Conservation (phyloP, 768 basidiomycete genomes). For the Tricholoma sp. region DNA sequence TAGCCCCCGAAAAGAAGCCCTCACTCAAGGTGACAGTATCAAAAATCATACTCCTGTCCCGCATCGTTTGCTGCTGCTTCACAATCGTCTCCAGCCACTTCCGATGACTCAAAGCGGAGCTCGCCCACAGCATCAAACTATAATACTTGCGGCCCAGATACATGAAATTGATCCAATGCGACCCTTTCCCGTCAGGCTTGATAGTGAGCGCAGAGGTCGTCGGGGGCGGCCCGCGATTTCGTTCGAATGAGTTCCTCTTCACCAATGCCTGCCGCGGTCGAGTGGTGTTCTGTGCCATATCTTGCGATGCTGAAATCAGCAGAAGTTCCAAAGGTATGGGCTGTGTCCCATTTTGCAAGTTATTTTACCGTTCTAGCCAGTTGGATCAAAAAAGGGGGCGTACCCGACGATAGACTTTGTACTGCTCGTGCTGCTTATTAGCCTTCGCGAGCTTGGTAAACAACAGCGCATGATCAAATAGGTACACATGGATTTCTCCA, state of each 20-base stretch:
- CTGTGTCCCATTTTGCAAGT: slow-evolving; percentile 34
- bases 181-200: slow-evolving; percentile 68
- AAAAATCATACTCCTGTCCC: slow-evolving; percentile 82
- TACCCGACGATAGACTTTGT: slow-evolving; percentile 90
- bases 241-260: slow-evolving; percentile 39
- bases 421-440: slow-evolving; percentile 87
- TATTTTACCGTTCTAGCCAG: neutral
- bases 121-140: slow-evolving; percentile 87
- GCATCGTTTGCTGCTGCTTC: slow-evolving; percentile 83
- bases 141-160: slow-evolving; percentile 93
- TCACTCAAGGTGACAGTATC: slow-evolving; percentile 83
- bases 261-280: slow-evolving; percentile 42
- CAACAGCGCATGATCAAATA: slow-evolving; percentile 94
- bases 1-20: slow-evolving; percentile 79
- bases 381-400: slow-evolving; percentile 20
- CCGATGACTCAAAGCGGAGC: slow-evolving; percentile 74
- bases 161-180: slow-evolving; percentile 88
- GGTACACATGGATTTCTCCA: slow-evolving; percentile 88
- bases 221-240: slow-evolving; percentile 29
- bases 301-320: slow-evolving; percentile 74
- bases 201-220: slow-evolving; percentile 46
- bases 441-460: slow-evolving; percentile 85
- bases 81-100: slow-evolving; percentile 94
- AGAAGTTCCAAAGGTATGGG: slow-evolving; percentile 96
- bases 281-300: slow-evolving; percentile 34